Percentiles rank a stretch among this genome's conserved stretches.
Evolutionary conservation across 2,329 filamentous ascomycete species (phyloP).

Genomic region (Amesomyces nigricolor): DNA sequence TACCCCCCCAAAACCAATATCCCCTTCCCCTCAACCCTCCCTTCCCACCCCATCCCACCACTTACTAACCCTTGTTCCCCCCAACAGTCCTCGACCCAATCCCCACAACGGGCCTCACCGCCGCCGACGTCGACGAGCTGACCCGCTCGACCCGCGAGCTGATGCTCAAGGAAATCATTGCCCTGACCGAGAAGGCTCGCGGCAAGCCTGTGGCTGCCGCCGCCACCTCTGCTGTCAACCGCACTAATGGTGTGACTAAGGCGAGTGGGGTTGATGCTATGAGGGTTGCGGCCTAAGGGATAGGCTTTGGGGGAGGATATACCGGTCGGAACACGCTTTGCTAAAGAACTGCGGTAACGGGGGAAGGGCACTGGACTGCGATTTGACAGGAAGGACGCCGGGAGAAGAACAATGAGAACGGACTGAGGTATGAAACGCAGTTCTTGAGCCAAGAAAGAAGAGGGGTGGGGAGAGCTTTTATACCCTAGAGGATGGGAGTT

Average conservation of each 20-base stretch:
- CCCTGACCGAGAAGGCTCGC: conserved; percentile 47
- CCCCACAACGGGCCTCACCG: conserved; percentile 63
- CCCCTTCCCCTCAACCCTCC: background rate
- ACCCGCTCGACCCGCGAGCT: conserved; percentile 61
- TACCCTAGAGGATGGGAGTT: too few relatives aligned
- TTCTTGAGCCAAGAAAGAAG: too few relatives aligned
- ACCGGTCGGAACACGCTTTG: too few relatives aligned
- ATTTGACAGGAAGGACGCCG: too few relatives aligned
- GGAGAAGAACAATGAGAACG: too few relatives aligned
- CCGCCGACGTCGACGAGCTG: conserved; percentile 72
- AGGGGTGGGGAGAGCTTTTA: too few relatives aligned
- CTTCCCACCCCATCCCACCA: background rate
- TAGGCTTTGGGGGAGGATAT: too few relatives aligned
- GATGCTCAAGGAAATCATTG: conserved; percentile 65
- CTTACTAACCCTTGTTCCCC: conserved; percentile 6
- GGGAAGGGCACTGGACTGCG: too few relatives aligned
- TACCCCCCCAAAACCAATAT: too few relatives aligned
- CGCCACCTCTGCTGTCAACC: conserved; percentile 20
- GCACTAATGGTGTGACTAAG: conserved; percentile 30
- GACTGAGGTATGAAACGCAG: too few relatives aligned
- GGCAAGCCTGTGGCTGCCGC: conserved; percentile 34
- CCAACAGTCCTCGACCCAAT: conserved; percentile 70
- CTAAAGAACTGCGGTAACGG: too few relatives aligned
- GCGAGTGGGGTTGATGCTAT: conserved; percentile 30
- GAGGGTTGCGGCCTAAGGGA: conserved; percentile 23